Base-by-base conservation (phyloP, 805 yeast genomes). In the Lipomyces mesembrius region DNA sequence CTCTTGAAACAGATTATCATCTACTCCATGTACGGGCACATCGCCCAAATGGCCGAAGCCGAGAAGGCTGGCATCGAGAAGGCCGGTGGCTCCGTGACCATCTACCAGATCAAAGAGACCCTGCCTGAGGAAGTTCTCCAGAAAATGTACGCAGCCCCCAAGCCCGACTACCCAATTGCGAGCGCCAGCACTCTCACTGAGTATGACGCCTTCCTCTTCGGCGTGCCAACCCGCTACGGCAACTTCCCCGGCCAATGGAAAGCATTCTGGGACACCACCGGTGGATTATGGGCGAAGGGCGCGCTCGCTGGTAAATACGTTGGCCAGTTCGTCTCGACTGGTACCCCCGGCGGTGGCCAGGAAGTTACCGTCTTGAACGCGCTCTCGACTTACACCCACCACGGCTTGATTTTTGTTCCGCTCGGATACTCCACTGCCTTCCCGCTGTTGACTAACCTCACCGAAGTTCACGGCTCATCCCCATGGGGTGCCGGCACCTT, bases 181-280 rank as follows among this genome's bases (percentile, higher is more conserved):
- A 82, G 89, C 17, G 73, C 78, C 9, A 89, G 85, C 25, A 83
- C 86, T 22, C 82, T 92, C 72, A 76, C 79, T 2, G 80, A 83
- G 70, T 89, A 88, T 81, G 96, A 92, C 76, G 96, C 93, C 58
- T 86, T 89, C 81, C 72, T 92, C 71, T 90, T 92, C 74, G 97
- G 97, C 76, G 78, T 90, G 73, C 96, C 97, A 74, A 89, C 97
- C 64, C 87, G 97, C 80, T 92, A 80, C 77, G 97, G 97, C 79
- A 85, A 83, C 77, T 79, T 83, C 79, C 94, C 96, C 63, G 89
- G 91, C 60, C 96, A 91, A 79, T 84, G 88, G 83, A 84, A 84
- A 78, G 81, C 89, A 22, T 91, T 89, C 83, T 85, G 90, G 85
- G 96, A 89, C 75, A 78, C 86, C 64, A 88, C 93, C 56, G 95